phyloP scores from a whole-genome alignment of 129 eudicot species.

The Helichrysum umbraculigerum region DNA sequence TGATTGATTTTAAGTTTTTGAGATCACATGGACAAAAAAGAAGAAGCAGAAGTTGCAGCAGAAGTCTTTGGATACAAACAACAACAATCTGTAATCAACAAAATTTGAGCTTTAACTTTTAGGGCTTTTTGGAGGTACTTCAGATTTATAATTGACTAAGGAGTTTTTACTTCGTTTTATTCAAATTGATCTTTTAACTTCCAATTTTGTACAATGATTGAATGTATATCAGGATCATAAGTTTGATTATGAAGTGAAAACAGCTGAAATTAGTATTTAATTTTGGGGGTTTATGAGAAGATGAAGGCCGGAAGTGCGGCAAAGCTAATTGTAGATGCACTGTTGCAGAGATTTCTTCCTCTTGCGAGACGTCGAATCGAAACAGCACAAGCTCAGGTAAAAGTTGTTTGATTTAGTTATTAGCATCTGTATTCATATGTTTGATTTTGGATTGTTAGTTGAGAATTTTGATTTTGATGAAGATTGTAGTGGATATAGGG shows the following conservation, averaged over 20 bases:
- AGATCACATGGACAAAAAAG: conserved; percentile 43
- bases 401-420: neutral
- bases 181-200: neutral
- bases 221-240: conserved; percentile 31
- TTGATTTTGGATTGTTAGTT: conserved; percentile 5
- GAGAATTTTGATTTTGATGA: conserved; percentile 6
- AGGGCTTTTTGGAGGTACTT: conserved; percentile 25
- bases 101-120: neutral
- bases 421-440: conserved; percentile 19
- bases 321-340: conserved; percentile 91
- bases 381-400: conserved; percentile 97
- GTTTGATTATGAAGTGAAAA: conserved; percentile 33
- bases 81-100: conserved; percentile 12
- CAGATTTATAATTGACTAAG: conserved; percentile 20
- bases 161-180: neutral
- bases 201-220: neutral
- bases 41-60: conserved; percentile 25
- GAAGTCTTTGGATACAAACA: conserved; percentile 2
- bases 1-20: conserved; percentile 27
- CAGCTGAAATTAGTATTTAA: conserved; percentile 26
- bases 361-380: conserved; percentile 98
- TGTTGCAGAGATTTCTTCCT: conserved; percentile 94
- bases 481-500: neutral
- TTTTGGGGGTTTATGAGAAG: conserved; percentile 32
- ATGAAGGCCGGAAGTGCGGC: conserved; percentile 99